Evolutionary conservation across 129 eudicot species (phyloP).

Genomic region (Chrysanthemum seticuspe): DNA sequence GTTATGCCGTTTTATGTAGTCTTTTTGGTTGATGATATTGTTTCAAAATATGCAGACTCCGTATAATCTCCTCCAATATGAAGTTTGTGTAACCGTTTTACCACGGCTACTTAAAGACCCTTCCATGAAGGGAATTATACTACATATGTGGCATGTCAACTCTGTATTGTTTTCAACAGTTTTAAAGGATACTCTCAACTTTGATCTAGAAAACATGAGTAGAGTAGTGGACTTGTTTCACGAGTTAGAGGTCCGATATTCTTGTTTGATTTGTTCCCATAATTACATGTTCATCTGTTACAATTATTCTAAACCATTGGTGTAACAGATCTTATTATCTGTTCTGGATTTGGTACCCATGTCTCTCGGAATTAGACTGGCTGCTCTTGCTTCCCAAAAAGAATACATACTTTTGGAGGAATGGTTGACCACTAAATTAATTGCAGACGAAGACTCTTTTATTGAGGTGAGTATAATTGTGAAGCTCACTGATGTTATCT

Average conservation of each 20-base stretch:
- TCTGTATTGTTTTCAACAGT: slow-evolving; percentile 49
- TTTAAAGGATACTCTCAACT: slow-evolving; percentile 35
- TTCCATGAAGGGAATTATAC: slow-evolving; percentile 30
- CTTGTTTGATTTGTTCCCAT: background rate
- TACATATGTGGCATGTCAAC: slow-evolving; percentile 55
- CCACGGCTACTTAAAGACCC: slow-evolving; percentile 41
- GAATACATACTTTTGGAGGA: slow-evolving; percentile 56
- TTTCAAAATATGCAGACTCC: slow-evolving; percentile 50
- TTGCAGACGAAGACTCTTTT: slow-evolving; percentile 39
- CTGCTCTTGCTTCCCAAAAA: slow-evolving; percentile 56
- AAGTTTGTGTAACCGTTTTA: slow-evolving; percentile 48
- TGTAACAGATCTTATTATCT: slow-evolving; percentile 50
- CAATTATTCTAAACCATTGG: background rate
- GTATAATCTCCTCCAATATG: slow-evolving; percentile 62
- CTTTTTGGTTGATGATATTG: slow-evolving; percentile 6
- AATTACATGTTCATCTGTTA: background rate
- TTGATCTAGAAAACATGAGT: slow-evolving; percentile 37
- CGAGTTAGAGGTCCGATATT: slow-evolving; percentile 56
- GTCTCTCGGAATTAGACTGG: slow-evolving; percentile 53
- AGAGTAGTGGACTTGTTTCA: slow-evolving; percentile 51
- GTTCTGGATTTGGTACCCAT: slow-evolving; percentile 61
- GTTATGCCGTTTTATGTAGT: background rate
- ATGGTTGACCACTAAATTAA: slow-evolving; percentile 55
- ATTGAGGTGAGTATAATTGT: slow-evolving; percentile 44
- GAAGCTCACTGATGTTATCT: slow-evolving; percentile 12